Evolutionary conservation across 2,329 filamentous ascomycete species (phyloP), one percentile per base, ranked within the genome.

Genomic region (Rhinocladiella similis): DNA sequence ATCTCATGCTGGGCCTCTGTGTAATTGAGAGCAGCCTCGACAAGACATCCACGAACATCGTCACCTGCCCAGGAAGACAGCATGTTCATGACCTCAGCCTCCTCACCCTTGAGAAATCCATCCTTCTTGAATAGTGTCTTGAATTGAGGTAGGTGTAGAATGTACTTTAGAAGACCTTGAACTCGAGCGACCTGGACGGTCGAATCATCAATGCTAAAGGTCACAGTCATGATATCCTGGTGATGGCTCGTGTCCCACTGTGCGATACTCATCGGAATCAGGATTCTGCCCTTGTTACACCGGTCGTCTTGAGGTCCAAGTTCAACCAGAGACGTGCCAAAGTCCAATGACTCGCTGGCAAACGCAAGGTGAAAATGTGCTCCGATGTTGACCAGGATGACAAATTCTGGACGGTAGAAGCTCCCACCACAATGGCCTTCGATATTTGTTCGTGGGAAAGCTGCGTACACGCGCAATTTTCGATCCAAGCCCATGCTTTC

Each of bases 191-290:
- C 59, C 27, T 66, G 64, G n/a, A 57, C 62, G 1, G 61, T 64
- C 25, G 54, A 53, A 36, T 67, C 65, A 41, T 62, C 61, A 50
- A 66, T 62, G 22, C 59, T 65, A 33, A 66, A 58, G 4, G 63
- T 63, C 29, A 66, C 49, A 16, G 60, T 65, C 62, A 67, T 63
- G 46, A 65, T 50, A 45, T 67, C 64, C 50, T 56, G 56, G 16
- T 58, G 53, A 42, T 47, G 13, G 25, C 36, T 54, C 6, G 54
- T 57, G 35, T 66, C 60, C 65, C 64, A 66, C n/a, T 62, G 55
- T n/a, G 61, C 58, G 19, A 67, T 59, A 47, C 64, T 65, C 52
- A 65, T 65, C 19, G 64, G 59, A 20, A 64, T 66, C 18, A 66
- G 51, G 38, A 67, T 65, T 22, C 61, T 57, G 7, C 62, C 58